Evolutionary conservation across 2,329 filamentous ascomycete species (phyloP).

Genomic region (Sporothrix schenckii): DNA sequence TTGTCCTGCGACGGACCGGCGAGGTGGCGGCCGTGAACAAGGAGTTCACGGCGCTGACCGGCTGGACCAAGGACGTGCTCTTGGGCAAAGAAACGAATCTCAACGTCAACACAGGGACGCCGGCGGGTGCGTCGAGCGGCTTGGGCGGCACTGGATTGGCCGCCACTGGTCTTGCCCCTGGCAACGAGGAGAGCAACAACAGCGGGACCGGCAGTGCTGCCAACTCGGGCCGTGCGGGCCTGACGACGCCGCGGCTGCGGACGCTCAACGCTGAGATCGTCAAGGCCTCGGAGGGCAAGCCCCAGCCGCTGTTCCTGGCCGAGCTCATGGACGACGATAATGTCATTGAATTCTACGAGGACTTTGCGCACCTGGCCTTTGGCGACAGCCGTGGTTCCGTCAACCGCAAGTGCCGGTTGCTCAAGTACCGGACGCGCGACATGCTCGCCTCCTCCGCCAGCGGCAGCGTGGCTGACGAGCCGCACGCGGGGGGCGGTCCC

Average conservation of each 20-base stretch:
- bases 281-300: conserved; percentile 52
- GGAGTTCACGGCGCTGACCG: conserved; percentile 93
- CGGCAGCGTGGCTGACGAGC: conserved; percentile 37
- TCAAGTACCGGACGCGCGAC: conserved; percentile 85
- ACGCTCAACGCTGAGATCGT: conserved; percentile 41
- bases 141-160: conserved; percentile 43
- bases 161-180: not conserved
- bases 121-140: conserved; percentile 40
- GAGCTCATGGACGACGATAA: conserved; percentile 93
- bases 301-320: conserved; percentile 83
- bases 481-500: conserved; percentile 41
- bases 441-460: conserved; percentile 47
- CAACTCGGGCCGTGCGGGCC: conserved; percentile 48
- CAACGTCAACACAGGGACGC: conserved; percentile 73
- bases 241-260: conserved; percentile 57
- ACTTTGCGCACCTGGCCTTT: conserved; percentile 90
- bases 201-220: conserved; percentile 48
- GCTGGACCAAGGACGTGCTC: conserved; percentile 88
- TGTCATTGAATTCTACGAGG: conserved; percentile 92
- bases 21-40: conserved; percentile 96
- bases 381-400: conserved; percentile 86
- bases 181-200: conserved; percentile 11
- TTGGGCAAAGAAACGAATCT: conserved; percentile 84
- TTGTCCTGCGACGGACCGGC: conserved; percentile 88
- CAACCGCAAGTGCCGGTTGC: conserved; percentile 78